Percentiles rank a stretch among this genome's conserved stretches.
phyloP scores from a whole-genome alignment of 2,329 filamentous ascomycete genomes.

The Penicillium sp. region DNA sequence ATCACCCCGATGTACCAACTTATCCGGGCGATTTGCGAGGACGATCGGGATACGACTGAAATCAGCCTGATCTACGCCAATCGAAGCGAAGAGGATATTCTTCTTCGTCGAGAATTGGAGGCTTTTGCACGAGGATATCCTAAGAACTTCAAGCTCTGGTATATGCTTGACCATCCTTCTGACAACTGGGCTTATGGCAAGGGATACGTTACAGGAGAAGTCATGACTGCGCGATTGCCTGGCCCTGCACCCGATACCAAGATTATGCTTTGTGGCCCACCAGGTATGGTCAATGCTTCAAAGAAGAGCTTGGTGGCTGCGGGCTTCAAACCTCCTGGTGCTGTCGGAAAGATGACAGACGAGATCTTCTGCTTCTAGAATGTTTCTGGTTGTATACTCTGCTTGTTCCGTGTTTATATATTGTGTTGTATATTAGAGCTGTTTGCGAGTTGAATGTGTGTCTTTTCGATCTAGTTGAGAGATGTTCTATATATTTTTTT shows the following conservation, averaged over 20 bases:
- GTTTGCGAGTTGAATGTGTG: background rate
- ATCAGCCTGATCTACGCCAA: conserved; percentile 54
- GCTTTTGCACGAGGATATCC: conserved; percentile 47
- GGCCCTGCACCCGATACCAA: conserved; percentile 5
- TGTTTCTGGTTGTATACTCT: background rate
- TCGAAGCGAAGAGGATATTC: conserved; percentile 48
- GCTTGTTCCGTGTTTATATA: background rate
- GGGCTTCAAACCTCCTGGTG: conserved; percentile 9
- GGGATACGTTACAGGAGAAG: conserved; percentile 40
- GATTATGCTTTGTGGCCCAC: conserved; percentile 15
- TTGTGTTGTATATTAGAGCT: background rate
- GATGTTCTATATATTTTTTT: too few species aligned
- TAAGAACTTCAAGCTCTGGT: conserved; percentile 45
- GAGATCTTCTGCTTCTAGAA: conserved; percentile 14
- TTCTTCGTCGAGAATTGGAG: conserved; percentile 51
- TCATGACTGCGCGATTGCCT: conserved; percentile 10
- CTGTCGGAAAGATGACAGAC: conserved; percentile 13
- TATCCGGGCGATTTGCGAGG: conserved; percentile 62
- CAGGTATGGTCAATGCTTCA: conserved; percentile 14
- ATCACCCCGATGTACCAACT: conserved; percentile 58
- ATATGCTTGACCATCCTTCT: conserved; percentile 48
- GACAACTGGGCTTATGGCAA: conserved; percentile 48
- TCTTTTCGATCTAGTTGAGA: background rate
- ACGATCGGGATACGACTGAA: conserved; percentile 54
- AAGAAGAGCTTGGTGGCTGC: conserved; percentile 12